Evolutionary conservation across 169 alveolate genomes (phyloP).

Genomic region (Plasmodium sp.): DNA sequence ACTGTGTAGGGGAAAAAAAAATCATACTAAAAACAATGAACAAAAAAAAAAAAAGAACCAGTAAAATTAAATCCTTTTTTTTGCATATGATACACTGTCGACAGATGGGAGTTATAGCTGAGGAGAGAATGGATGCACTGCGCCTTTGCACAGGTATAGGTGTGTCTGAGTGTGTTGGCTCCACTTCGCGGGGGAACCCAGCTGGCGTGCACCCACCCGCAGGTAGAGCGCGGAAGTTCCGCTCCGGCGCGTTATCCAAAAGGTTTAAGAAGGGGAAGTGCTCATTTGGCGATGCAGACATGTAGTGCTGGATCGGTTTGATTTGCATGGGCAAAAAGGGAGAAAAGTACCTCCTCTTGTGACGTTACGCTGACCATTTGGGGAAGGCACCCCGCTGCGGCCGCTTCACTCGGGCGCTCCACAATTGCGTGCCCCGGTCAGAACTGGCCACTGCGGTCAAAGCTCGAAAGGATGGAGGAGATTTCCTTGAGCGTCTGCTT

Average conservation of each 20-base stretch:
- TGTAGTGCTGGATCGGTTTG: neutral
- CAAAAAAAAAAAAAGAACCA: neutral
- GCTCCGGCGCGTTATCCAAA: neutral
- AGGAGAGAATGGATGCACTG: neutral
- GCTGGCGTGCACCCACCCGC: neutral
- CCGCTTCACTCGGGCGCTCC: neutral
- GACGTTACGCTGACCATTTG: neutral
- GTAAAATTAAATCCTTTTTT: neutral
- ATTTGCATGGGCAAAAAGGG: too few relatives aligned
- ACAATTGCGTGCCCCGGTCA: neutral
- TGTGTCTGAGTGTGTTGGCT: neutral
- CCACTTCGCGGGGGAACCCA: neutral
- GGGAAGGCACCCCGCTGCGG: neutral
- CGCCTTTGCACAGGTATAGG: neutral
- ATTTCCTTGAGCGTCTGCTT: constrained; percentile 58
- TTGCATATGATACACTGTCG: neutral
- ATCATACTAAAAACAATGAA: neutral
- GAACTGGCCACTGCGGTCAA: neutral
- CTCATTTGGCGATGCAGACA: neutral
- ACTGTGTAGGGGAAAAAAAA: neutral
- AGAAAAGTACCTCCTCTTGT: neutral
- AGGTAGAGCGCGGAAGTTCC: neutral
- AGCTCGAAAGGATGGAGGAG: constrained; percentile 64
- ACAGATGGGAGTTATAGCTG: neutral
- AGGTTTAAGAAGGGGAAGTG: neutral